phyloP scores from a whole-genome alignment of 129 eudicot species.

The Escallonia rubra region DNA sequence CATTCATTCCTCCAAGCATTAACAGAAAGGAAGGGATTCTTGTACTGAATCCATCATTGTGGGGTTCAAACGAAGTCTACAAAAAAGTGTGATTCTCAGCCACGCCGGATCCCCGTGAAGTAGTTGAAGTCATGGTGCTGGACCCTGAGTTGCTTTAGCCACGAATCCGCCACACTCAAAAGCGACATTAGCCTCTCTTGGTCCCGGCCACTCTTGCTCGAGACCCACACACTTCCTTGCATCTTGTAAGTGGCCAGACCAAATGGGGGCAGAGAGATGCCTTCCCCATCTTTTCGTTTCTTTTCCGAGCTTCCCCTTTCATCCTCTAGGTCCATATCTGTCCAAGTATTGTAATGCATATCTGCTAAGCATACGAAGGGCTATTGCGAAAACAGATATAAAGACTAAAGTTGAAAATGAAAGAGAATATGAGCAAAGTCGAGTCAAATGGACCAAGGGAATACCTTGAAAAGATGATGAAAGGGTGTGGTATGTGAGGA shows the following conservation, averaged over 20 bases:
- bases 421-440: neutral
- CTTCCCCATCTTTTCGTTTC: conserved; percentile 45
- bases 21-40: neutral
- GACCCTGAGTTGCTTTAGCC: conserved; percentile 84
- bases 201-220: conserved; percentile 63
- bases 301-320: conserved; percentile 27
- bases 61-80: neutral
- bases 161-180: conserved; percentile 79
- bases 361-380: neutral
- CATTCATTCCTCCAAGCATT: neutral
- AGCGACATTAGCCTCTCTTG: conserved; percentile 57
- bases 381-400: neutral
- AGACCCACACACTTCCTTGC: conserved; percentile 82
- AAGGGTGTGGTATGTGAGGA: conserved; percentile 91
- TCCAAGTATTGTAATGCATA: neutral
- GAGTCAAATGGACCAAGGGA: conserved; percentile 1
- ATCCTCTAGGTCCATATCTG: conserved; percentile 58
- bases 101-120: conserved; percentile 57
- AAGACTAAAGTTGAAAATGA: neutral
- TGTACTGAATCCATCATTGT: neutral
- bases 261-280: conserved; percentile 62
- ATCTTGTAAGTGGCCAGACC: conserved; percentile 90
- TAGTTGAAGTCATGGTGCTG: conserved; percentile 91
- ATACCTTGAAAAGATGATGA: conserved; percentile 96
- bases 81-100: conserved; percentile 15